These are phyloP conservation scores for Cryptococcus wingfieldii DNA, from an alignment of 1,284 basidiomycete genomes.

Conservation along the genomic window DNA sequence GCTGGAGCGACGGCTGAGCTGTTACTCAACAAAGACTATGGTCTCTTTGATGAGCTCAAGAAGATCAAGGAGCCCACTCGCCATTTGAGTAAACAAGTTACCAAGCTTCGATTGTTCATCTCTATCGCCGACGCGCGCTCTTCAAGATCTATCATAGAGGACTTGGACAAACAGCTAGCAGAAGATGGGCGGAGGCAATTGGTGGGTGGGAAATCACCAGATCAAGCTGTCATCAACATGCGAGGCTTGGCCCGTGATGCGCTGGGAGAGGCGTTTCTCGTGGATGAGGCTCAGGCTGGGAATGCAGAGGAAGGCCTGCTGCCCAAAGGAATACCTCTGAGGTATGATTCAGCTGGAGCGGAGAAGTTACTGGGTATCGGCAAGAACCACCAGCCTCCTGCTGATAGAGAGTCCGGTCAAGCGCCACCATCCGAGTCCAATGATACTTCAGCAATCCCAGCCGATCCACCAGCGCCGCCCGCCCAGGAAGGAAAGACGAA, in stretches of 20 bases:
- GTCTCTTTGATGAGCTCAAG: conserved; percentile 1
- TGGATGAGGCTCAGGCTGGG: conserved; percentile 10
- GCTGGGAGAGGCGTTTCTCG: conserved; percentile 4
- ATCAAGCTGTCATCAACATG: not conserved
- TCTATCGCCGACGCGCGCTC: conserved; percentile 3
- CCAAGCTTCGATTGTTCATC: conserved; percentile 10
- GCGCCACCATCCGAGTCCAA: not conserved
- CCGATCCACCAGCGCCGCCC: not conserved
- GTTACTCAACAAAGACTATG: conserved; percentile 3
- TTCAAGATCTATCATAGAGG: not conserved
- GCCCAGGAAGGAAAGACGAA: not conserved
- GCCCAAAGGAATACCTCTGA: conserved; percentile 8
- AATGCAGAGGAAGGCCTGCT: conserved; percentile 1
- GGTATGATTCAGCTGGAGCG: conserved; percentile 1
- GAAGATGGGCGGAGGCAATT: not conserved
- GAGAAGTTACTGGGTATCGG: not conserved
- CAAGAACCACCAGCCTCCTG: not conserved
- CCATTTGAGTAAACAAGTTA: not conserved
- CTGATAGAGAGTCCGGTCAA: not conserved
- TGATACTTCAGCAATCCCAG: not conserved
- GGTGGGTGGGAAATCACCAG: not conserved
- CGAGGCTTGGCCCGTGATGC: not conserved
- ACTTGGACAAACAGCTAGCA: conserved; percentile 5
- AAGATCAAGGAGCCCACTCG: conserved; percentile 1
- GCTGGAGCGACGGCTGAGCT: conserved; percentile 10